These are phyloP conservation scores for Mycena amicta DNA, from an alignment of 768 basidiomycete species.

Conservation along the genomic window DNA sequence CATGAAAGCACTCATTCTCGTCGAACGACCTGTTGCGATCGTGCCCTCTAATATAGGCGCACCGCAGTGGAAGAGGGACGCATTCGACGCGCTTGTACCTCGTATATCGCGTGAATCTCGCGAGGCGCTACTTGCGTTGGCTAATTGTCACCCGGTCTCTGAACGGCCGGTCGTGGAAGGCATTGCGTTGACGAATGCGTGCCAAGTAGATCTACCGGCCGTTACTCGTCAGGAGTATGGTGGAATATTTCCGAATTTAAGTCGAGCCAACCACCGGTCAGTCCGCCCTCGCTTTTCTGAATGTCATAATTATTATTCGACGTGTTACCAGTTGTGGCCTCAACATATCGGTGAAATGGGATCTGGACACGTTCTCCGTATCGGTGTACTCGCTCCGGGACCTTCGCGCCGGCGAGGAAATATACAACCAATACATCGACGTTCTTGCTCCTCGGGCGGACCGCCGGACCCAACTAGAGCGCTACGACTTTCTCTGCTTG, in stretches of 20 bases:
- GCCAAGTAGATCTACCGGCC: conserved; percentile 33
- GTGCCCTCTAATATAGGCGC: conserved; percentile 23
- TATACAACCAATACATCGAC: conserved; percentile 48
- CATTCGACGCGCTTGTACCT: conserved; percentile 27
- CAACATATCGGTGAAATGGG: conserved; percentile 47
- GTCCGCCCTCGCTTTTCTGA: not conserved
- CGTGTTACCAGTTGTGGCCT: conserved; percentile 41
- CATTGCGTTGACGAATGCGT: conserved; percentile 46
- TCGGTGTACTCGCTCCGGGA: conserved; percentile 44
- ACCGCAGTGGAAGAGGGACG: conserved; percentile 18
- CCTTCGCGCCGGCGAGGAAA: conserved; percentile 44
- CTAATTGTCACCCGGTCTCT: conserved; percentile 31
- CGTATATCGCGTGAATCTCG: conserved; percentile 23
- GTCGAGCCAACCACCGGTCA: conserved; percentile 49
- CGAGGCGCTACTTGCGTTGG: conserved; percentile 26
- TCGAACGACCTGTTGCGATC: conserved; percentile 31
- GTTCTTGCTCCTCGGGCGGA: conserved; percentile 37
- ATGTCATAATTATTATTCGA: not conserved
- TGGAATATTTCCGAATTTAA: conserved; percentile 43
- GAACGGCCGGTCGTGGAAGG: conserved; percentile 45
- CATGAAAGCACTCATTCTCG: conserved; percentile 23
- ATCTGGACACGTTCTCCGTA: conserved; percentile 38
- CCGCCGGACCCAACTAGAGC: conserved; percentile 36
- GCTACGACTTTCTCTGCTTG: conserved; percentile 45
- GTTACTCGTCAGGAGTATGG: conserved; percentile 40